Conservation (phyloP, 768 basidiomycete genomes). For the Pholiota molesta region DNA sequence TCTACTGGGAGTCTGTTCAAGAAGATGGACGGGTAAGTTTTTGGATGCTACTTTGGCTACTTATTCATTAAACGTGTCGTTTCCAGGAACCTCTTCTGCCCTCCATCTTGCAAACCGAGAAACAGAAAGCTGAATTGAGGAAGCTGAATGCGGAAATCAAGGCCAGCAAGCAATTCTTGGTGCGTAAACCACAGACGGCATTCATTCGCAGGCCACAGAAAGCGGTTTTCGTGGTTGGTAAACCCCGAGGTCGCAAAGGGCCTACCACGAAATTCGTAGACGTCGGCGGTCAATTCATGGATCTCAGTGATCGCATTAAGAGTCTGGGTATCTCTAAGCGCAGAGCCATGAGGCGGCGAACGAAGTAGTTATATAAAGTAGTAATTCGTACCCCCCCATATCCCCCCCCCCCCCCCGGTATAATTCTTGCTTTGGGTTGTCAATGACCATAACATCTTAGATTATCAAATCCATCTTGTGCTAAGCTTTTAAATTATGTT, state of each 20-base stretch:
- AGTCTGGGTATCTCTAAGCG: conserved; percentile 55
- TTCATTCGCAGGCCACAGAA: conserved; percentile 39
- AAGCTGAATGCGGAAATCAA: conserved; percentile 38
- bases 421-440: background rate
- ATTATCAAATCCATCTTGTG: background rate
- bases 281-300: conserved; percentile 71
- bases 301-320: conserved; percentile 53
- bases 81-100: conserved; percentile 66
- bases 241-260: conserved; percentile 29
- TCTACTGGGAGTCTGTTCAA: conserved; percentile 79
- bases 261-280: conserved; percentile 73
- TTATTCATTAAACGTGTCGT: conserved; percentile 2
- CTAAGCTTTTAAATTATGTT: background rate
- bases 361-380: conserved; percentile 17
- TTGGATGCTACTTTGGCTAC: conserved; percentile 7
- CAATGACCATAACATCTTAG: background rate
- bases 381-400: conserved; percentile 2
- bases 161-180: conserved; percentile 42
- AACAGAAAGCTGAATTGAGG: conserved; percentile 35
- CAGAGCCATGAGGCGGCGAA: conserved; percentile 36
- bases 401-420: background rate
- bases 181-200: conserved; percentile 36
- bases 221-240: conserved; percentile 34
- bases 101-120: conserved; percentile 52
- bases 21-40: conserved; percentile 64